Evolutionary conservation across 2,329 filamentous ascomycete species (phyloP).

Genomic region (Cytospora leucostoma): DNA sequence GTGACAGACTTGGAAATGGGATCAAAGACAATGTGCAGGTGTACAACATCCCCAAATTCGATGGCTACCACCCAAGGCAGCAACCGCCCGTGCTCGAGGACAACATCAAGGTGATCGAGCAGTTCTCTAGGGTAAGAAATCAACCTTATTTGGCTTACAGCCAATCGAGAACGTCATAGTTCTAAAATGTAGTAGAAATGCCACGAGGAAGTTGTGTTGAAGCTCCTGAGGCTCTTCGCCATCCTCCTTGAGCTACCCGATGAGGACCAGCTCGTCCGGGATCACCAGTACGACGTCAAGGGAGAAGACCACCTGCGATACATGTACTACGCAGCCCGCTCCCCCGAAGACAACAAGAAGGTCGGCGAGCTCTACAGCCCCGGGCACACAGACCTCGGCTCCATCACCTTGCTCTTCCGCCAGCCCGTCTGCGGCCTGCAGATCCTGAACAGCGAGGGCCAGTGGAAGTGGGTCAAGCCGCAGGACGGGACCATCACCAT

Average conservation of each 20-base stretch:
- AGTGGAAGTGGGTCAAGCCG: conserved; percentile 54
- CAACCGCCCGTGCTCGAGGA: conserved; percentile 48
- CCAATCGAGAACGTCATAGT: conserved; percentile 33
- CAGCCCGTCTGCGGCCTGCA: conserved; percentile 61
- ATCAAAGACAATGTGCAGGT: conserved; percentile 44
- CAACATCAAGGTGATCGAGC: conserved; percentile 56
- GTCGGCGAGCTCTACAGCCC: conserved; percentile 46
- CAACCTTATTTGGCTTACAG: too few relatives aligned
- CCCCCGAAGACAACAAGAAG: conserved; percentile 47
- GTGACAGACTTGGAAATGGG: conserved; percentile 32
- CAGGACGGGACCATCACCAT: conserved; percentile 53
- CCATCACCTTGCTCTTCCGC: conserved; percentile 58
- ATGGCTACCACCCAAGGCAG: conserved; percentile 37
- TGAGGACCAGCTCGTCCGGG: conserved; percentile 56
- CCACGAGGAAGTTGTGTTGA: conserved; percentile 57
- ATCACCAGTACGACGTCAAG: conserved; percentile 59
- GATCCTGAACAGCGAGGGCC: conserved; percentile 48
- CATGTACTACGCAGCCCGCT: conserved; percentile 58
- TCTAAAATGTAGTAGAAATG: conserved; percentile 34
- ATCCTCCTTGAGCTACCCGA: conserved; percentile 61
- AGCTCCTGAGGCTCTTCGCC: conserved; percentile 61
- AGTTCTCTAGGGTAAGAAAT: conserved; percentile 43
- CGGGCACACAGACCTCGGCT: conserved; percentile 59
- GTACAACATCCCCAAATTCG: conserved; percentile 42
- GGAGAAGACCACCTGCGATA: conserved; percentile 64